Evolutionary conservation across 192 early-diverging fungal species (phyloP), one percentile per base, ranked within the genome.

Genomic region (Entomortierella parvispora): DNA sequence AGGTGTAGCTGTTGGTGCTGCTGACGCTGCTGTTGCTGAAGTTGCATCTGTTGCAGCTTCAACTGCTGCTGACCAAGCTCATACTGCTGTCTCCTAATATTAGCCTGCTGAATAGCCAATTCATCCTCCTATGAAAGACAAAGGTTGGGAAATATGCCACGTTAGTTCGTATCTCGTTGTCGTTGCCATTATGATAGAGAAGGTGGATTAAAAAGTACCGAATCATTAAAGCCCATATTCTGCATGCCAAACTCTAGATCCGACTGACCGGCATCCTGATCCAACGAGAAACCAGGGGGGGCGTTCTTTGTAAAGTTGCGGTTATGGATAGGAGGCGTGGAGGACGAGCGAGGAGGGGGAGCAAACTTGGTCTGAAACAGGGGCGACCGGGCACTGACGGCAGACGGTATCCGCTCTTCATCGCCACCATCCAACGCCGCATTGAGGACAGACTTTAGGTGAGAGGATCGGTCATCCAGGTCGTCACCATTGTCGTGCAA

Each of bases 311-410:
- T 77, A 86, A 67, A 84, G 71, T 70, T 83, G 22, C 77, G 82
- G 47, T 65, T 69, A 43, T 84, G 84, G 33, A 81, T 77, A 7
- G 91, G 91, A 4, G 91, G 91, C 7, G 91, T 92, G 3, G 90
- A 92, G 4, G 89, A 85, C 2, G 90, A 80, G 20, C 91, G 87
- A n/a, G 83, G 82, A 2, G 85, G 89, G 2, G 89, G 86, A 5
- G 80, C 75, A 42, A 83, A 83, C 55, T 82, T 83, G 3, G 52
- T 46, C 45, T 81, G 71, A 59, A 80, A 69, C 15, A 76, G 46
- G 11, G 81, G 82, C 20, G 80, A 79, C 17, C 74, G 65, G 22
- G 62, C 57, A 28, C 22, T 72, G 44, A 66, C 34, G 12, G 58
- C 51, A 2, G 59, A 33, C 32, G 68, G 67, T 62, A 87, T 63